Percentiles rank a stretch among this genome's conserved stretches.
phyloP scores from a whole-genome alignment of 2,329 filamentous ascomycete species.

The Mariannaea elegans region DNA sequence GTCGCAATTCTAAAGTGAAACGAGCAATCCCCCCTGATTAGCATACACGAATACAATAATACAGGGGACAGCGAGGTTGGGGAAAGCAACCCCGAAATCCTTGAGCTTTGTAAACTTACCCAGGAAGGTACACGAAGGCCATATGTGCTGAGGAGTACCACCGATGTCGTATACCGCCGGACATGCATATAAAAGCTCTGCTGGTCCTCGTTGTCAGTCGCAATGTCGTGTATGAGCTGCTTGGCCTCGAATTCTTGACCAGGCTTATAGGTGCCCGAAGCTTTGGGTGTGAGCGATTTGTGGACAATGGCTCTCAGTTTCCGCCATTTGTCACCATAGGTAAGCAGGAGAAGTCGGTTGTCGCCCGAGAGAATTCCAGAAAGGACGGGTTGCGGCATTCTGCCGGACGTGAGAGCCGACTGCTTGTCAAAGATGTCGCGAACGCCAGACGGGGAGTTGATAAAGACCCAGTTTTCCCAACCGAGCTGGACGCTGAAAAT shows the following conservation, averaged over 20 bases:
- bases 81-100: too few relatives aligned
- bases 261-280: slow-evolving; percentile 24
- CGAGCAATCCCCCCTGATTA: too few relatives aligned
- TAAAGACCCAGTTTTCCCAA: slow-evolving; percentile 14
- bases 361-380: slow-evolving; percentile 16
- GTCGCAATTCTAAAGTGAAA: not conserved
- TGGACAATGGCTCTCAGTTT: slow-evolving; percentile 24
- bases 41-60: too few relatives aligned
- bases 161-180: slow-evolving; percentile 29
- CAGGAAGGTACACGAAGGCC: slow-evolving; percentile 27
- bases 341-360: slow-evolving; percentile 2
- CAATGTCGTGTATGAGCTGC: slow-evolving; percentile 21
- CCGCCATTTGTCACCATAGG: slow-evolving; percentile 22
- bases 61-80: too few relatives aligned
- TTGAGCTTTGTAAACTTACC: slow-evolving; percentile 25
- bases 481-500: slow-evolving; percentile 2
- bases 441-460: slow-evolving; percentile 16
- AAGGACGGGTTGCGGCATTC: too few relatives aligned
- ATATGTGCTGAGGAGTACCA: slow-evolving; percentile 32
- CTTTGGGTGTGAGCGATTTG: slow-evolving; percentile 20
- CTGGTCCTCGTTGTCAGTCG: slow-evolving; percentile 12
- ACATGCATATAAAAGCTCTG: slow-evolving; percentile 29
- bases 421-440: slow-evolving; percentile 28
- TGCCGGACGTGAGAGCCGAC: too few relatives aligned
- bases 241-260: slow-evolving; percentile 32